These are phyloP conservation scores for Penicillium canescens DNA, from an alignment of 495 filamentous ascomycete species.

Conservation along the genomic window DNA sequence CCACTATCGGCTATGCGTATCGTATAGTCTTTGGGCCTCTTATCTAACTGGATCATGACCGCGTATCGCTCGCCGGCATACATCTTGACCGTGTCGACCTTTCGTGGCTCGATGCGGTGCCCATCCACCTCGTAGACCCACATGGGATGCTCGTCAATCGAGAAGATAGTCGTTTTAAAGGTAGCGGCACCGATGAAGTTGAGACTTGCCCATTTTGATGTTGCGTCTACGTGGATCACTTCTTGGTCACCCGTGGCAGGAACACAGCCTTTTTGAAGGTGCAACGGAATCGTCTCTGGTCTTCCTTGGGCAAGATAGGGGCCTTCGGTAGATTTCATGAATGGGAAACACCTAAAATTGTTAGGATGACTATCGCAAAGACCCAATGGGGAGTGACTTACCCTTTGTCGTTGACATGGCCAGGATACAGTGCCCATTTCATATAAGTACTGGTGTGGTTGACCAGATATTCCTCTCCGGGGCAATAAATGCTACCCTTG, in stretches of 20 bases:
- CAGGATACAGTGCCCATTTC: conserved; percentile 13
- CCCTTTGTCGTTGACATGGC: conserved; percentile 39
- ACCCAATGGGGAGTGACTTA: conserved; percentile 14
- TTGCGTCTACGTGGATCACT: conserved; percentile 32
- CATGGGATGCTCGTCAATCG: conserved; percentile 38
- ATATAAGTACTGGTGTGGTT: conserved; percentile 15
- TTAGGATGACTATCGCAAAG: no score
- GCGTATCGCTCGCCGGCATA: conserved; percentile 31
- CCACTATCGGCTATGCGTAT: conserved; percentile 26
- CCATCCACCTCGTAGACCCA: conserved; percentile 39
- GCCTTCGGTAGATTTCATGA: conserved; percentile 8
- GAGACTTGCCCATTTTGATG: conserved; percentile 40
- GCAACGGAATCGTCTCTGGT: conserved; percentile 31
- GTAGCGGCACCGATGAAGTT: conserved; percentile 44
- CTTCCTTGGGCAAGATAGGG: conserved; percentile 14
- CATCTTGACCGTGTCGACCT: conserved; percentile 23
- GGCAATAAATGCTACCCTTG: conserved; percentile 46
- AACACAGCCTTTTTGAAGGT: conserved; percentile 32
- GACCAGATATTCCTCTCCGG: conserved; percentile 31
- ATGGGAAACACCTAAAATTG: not conserved
- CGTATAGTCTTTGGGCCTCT: conserved; percentile 27
- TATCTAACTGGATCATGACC: conserved; percentile 34
- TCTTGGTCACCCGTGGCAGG: conserved; percentile 30
- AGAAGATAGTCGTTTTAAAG: conserved; percentile 35
- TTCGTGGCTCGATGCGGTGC: conserved; percentile 27